Base-by-base conservation (phyloP, 768 basidiomycete genomes). In the Fistulinella prunicolor region DNA sequence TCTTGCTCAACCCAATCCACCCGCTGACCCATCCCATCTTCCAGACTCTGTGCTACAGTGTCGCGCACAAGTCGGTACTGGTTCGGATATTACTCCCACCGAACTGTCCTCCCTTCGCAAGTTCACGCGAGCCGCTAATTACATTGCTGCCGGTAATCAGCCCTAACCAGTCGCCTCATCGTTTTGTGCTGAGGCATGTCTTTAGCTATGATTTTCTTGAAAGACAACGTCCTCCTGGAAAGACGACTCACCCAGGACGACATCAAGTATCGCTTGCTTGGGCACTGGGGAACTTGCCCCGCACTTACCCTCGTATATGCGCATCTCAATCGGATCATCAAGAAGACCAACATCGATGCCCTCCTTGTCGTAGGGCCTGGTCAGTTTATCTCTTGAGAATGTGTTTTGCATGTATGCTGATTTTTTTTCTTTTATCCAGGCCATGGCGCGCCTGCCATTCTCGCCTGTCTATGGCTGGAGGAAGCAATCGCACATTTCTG, bases 381-480 rank as follows among this genome's bases (percentile, higher is more conserved):
- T 77, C 49, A 23, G 68, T 61, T 12, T 44, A 39, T 1, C 42
- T 3, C 12, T n/a, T 3, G 14, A 13, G 6, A 8, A 6, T 17
- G 2, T 17, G 1, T 36, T 4, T 6, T 9, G 12, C 29, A 8
- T 19, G 6, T 29, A 14, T 12, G 24, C 12, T 22, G 26, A 45
- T n/a, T 32, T 21, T 19, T 9, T 35, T 8, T 35, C 2, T 20
- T 19, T 9, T 35, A 6, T 35, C 2, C 21, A 71, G 86, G 86
- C 13, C 89, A 94, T 58, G 91, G 90, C 29, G 92, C 93, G 6
- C 93, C 93, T 19, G 90, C 81, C 21, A 78, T 94, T 22, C 78
- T 96, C n/a, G 78, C 91, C 9, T 85, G 82, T 55, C 79, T 94
- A 7, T 94, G 86, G 85, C 72, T 94, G 50, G 93, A 96, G 66